These are phyloP conservation scores for Euphorbia peplus DNA, from an alignment of 345 rosid genomes.

Conservation along the genomic window DNA sequence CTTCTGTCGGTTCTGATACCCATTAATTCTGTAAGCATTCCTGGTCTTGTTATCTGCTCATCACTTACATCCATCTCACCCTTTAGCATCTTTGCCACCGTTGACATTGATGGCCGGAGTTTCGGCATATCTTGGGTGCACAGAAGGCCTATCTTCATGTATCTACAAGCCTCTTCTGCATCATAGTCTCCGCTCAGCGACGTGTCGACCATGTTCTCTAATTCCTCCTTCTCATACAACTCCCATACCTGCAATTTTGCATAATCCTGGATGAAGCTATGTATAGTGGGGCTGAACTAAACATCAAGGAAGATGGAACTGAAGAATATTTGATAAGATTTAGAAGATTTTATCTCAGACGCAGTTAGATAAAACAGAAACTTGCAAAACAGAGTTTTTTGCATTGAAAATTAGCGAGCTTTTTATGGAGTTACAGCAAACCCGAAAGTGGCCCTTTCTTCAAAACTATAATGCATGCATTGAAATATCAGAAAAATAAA, in stretches of 20 bases:
- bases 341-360: too few species aligned
- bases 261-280: too few species aligned
- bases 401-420: too few species aligned
- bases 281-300: too few species aligned
- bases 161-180: constrained; percentile 6
- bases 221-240: background rate
- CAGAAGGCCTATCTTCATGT: constrained; percentile 4
- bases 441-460: too few species aligned
- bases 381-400: too few species aligned
- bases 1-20: constrained; percentile 22
- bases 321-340: too few species aligned
- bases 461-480: too few species aligned
- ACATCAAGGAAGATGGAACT: too few species aligned
- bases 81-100: background rate
- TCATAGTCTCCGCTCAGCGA: background rate
- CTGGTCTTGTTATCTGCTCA: background rate
- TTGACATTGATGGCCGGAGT: constrained; percentile 8
- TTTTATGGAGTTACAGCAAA: too few species aligned
- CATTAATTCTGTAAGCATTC: constrained; percentile 21
- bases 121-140: constrained; percentile 10
- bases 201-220: background rate
- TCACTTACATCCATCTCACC: constrained; percentile 2
- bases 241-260: constrained; percentile 8
- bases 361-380: too few species aligned
- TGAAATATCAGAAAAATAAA: too few species aligned